A percentile compares a stretch with the other conserved stretches of the same genome.
phyloP scores from a whole-genome alignment of 2,329 filamentous ascomycete genomes.

The Talaromyces sp. region DNA sequence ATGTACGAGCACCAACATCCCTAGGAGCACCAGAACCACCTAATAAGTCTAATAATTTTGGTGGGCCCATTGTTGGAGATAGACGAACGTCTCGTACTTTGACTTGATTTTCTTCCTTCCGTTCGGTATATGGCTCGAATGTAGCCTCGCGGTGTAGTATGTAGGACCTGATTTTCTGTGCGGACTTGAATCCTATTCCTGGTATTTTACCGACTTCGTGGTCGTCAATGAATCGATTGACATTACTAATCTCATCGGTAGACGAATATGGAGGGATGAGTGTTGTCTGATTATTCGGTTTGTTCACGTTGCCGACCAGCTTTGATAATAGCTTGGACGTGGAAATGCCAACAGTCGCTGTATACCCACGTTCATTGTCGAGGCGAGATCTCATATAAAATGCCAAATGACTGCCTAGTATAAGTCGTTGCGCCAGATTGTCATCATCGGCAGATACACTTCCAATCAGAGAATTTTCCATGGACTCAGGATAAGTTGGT shows the following conservation, averaged over 20 bases:
- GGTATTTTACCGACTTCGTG: constrained; percentile 78
- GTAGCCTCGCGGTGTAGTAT: constrained; percentile 48
- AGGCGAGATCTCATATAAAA: constrained; percentile 68
- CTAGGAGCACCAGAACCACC: constrained; percentile 66
- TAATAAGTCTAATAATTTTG: constrained; percentile 65
- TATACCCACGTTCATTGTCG: constrained; percentile 76
- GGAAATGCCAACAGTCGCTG: constrained; percentile 80
- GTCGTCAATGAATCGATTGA: constrained; percentile 67
- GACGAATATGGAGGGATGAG: constrained; percentile 63
- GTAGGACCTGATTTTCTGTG: constrained; percentile 63
- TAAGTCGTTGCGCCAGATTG: constrained; percentile 57
- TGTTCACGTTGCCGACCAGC: constrained; percentile 76
- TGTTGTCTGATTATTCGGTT: constrained; percentile 83
- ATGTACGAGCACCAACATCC: constrained; percentile 69
- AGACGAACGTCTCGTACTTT: constrained; percentile 64
- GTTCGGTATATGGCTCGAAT: constrained; percentile 31
- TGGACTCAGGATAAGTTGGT: constrained; percentile 51
- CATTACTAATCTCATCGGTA: constrained; percentile 44
- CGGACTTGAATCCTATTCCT: constrained; percentile 78
- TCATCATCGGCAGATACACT: constrained; percentile 7
- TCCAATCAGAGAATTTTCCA: background rate
- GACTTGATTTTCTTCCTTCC: constrained; percentile 52
- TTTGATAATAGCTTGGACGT: constrained; percentile 86
- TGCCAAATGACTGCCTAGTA: constrained; percentile 78
- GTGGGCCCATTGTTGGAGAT: constrained; percentile 61